Base-by-base conservation (phyloP, 1,139 yeast genomes). In the Blastobotrys persicus region DNA sequence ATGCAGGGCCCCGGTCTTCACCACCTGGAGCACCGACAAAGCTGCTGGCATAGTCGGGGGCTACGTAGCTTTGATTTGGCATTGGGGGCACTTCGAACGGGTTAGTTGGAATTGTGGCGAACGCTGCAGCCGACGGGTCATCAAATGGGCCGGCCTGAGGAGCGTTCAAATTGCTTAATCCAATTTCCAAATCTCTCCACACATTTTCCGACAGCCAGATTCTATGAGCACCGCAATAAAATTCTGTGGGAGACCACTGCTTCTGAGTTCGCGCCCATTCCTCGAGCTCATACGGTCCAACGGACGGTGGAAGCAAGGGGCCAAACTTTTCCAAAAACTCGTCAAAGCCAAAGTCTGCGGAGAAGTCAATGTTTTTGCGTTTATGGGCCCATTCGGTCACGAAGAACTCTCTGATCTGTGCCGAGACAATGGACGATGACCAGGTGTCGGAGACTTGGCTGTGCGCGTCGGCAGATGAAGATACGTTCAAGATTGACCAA, bases 341-440 rank as follows among this genome's bases (percentile, higher is more conserved):
- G 42, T 65, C 67, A 26, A 62, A 56, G 31, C 67, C 73, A 54
- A 68, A 71, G 52, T 71, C 75, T 17, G 72, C 69, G 16, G 73
- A 69, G 54, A 62, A 71, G 49, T 71, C 72, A 13, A 61, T 58
- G 6, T 58, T 55, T 9, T 62, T 54, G 18, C 70, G 60, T 42
- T 69, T 63, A 20, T 60, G 60, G 4, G 68, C 64, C 74, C 74
- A 69, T 48, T 71, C 74, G 5, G 69, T 59, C 31, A 71, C 53
- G 42, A 58, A 66, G 52, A 65, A 59, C 32, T 62, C 66, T 11
- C 73, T 60, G 16, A 69, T 56, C 50, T 70, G 74, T 11, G 64
- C 50, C 11, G 72, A 65, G 1, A 71, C 73, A 2, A 64, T 54
- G 4, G 63, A 55, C 14, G 67, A 59, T 3, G 69, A 55, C 75